phyloP scores from a whole-genome alignment of 768 basidiomycete genomes.

The Suillus americanus region DNA sequence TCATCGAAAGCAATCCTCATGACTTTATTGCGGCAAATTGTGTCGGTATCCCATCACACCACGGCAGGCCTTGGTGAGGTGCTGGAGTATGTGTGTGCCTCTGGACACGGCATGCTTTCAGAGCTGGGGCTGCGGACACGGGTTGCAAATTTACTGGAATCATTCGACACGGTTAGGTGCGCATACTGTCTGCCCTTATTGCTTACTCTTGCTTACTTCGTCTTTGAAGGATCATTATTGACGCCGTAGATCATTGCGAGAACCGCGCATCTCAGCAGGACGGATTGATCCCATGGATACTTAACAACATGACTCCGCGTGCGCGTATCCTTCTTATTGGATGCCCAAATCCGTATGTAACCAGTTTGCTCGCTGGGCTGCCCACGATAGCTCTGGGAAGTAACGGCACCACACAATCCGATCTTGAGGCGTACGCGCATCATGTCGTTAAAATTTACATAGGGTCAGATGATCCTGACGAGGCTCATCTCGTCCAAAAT shows the following conservation, averaged over 20 bases:
- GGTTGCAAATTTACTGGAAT: neutral
- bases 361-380: neutral
- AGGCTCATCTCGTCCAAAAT: neutral
- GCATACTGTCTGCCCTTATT: neutral
- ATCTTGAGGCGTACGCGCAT: neutral
- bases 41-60: neutral
- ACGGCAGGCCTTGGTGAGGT: neutral
- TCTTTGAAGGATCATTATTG: neutral
- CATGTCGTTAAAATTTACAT: neutral
- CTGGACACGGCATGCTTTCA: neutral
- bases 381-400: neutral
- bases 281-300: neutral
- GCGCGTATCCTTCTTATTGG: neutral
- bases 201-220: neutral
- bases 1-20: neutral
- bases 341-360: neutral
- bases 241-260: neutral
- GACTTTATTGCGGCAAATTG: neutral
- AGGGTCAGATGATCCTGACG: neutral
- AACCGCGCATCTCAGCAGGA: neutral
- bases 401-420: neutral
- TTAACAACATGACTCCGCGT: neutral
- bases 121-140: neutral
- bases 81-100: neutral
- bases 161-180: neutral